A percentile compares a stretch with the other conserved stretches of the same genome.
Conservation (phyloP, 2,329 filamentous ascomycete genomes). For the Clathrospora elynae region DNA sequence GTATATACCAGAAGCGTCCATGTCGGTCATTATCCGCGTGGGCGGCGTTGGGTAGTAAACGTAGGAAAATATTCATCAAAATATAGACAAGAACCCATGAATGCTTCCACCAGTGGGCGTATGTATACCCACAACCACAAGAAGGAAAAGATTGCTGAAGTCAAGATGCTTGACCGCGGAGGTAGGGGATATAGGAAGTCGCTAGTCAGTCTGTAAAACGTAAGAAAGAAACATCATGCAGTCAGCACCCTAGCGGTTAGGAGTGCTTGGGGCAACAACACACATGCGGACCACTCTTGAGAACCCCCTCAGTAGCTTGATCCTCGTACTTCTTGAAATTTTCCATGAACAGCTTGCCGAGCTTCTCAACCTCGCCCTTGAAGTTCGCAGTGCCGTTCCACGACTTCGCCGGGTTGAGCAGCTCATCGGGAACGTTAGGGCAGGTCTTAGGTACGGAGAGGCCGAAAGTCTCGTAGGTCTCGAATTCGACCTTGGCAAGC, state of each 20-base stretch:
- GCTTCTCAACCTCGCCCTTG: conserved; percentile 84
- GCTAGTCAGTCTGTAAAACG: conserved; percentile 17
- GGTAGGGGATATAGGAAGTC: conserved; percentile 2
- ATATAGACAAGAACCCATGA: too few relatives aligned
- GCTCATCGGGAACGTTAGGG: conserved; percentile 84
- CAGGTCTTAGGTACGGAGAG: conserved; percentile 92
- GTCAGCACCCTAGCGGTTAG: conserved; percentile 4
- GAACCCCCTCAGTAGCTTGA: conserved; percentile 64
- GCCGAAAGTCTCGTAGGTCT: conserved; percentile 96
- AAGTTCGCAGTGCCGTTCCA: conserved; percentile 89
- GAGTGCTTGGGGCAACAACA: conserved; percentile 48
- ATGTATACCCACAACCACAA: too few relatives aligned
- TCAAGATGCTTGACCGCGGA: conserved; percentile 19
- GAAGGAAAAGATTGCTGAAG: conserved; percentile 14
- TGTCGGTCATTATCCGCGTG: too few relatives aligned
- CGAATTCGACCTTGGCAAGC: conserved; percentile 89
- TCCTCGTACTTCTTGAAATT: conserved; percentile 97
- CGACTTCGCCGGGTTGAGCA: conserved; percentile 91
- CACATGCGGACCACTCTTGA: conserved; percentile 54
- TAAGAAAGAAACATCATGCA: conserved; percentile 7
- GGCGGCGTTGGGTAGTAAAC: too few relatives aligned
- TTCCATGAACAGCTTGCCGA: conserved; percentile 86
- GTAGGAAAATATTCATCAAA: too few relatives aligned
- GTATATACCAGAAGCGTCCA: too few relatives aligned
- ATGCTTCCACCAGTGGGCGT: too few relatives aligned